Conservation (phyloP, 148 eudicot genomes). For the Beta vulgaris region DNA sequence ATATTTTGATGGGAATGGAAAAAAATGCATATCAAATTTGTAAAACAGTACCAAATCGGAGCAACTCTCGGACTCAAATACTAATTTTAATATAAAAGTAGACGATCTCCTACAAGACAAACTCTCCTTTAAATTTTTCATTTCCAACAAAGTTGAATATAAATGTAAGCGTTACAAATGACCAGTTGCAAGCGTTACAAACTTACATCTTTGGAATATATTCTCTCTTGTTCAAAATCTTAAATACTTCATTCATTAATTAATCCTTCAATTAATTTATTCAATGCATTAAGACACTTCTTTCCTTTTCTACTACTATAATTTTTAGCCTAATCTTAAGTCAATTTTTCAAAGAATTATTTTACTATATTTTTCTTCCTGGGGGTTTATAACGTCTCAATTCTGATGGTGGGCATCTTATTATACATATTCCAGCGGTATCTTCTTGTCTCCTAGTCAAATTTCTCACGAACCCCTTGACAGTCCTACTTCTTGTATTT, state of each 20-base stretch:
- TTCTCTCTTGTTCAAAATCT: no score
- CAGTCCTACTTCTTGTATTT: conserved; percentile 9
- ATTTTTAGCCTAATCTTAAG: no score
- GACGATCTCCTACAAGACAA: no score
- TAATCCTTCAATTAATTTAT: not conserved
- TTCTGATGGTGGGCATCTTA: conserved; percentile 16
- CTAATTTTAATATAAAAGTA: no score
- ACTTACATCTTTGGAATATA: no score
- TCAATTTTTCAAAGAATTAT: not conserved
- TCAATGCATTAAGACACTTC: not conserved
- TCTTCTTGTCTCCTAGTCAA: conserved; percentile 28
- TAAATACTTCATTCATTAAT: no score
- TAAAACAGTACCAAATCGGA: no score
- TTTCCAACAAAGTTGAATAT: not conserved
- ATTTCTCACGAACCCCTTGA: conserved; percentile 23
- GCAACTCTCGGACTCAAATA: no score
- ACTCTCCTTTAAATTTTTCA: conserved; percentile 6
- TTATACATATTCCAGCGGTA: conserved; percentile 22
- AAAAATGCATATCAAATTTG: no score
- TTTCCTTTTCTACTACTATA: no score
- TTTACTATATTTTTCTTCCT: not conserved
- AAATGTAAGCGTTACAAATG: not conserved
- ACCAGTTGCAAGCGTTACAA: not conserved
- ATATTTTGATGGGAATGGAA: no score
- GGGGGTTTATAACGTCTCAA: conserved; percentile 33